Evolutionary conservation across 805 yeast species (phyloP).

Genomic region (Pichia exigua): DNA sequence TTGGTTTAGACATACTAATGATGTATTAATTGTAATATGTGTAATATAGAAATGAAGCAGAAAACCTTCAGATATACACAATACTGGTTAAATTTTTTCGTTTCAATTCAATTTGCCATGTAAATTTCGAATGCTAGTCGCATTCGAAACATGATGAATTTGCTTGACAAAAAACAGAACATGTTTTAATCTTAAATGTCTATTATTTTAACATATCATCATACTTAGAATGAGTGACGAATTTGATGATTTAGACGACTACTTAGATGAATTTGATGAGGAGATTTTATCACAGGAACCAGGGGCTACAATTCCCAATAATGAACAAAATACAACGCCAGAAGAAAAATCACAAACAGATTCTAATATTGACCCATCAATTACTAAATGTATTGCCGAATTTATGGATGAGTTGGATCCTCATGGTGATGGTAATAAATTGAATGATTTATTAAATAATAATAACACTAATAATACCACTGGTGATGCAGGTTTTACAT

Average conservation of each 20-base stretch:
- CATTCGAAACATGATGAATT: not conserved
- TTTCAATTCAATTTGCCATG: not conserved
- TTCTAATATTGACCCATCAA: not conserved
- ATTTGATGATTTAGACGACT: conserved; percentile 72
- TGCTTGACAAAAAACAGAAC: no score
- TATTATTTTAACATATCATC: not conserved
- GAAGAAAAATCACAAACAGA: not conserved
- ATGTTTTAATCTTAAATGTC: not conserved
- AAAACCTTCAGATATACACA: no score
- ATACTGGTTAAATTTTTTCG: not conserved
- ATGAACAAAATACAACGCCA: not conserved
- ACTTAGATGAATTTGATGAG: conserved; percentile 78
- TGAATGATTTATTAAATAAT: conserved; percentile 15
- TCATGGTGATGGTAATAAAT: conserved; percentile 15
- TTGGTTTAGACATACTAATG: conserved; percentile 5
- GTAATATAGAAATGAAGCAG: not conserved
- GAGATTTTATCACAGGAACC: conserved; percentile 59
- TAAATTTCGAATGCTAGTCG: not conserved
- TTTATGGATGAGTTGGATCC: conserved; percentile 9
- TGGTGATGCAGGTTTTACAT: conserved; percentile 41
- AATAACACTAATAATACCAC: conserved; percentile 10
- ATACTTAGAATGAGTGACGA: conserved; percentile 35
- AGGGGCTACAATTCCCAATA: conserved; percentile 31
- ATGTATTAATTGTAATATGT: not conserved
- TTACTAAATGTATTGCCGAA: conserved; percentile 13